A percentile compares a stretch with the other conserved stretches of the same genome.
phyloP scores from a whole-genome alignment of 495 filamentous ascomycete genomes.

The Xylaria bambusicola region DNA sequence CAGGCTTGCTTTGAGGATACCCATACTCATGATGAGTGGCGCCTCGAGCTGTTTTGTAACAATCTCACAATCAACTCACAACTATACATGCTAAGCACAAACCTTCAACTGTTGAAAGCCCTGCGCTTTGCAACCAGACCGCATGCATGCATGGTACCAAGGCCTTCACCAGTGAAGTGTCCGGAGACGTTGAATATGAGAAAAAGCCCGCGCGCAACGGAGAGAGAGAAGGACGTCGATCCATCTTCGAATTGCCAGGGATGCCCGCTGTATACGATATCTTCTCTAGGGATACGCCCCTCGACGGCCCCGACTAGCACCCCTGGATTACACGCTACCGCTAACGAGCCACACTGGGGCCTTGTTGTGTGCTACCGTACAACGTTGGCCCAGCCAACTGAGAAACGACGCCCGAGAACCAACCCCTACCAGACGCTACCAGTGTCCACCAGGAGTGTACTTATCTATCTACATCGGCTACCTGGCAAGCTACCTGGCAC shows the following conservation, averaged over 20 bases:
- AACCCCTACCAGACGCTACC: neutral
- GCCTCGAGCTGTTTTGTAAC: too few relatives aligned
- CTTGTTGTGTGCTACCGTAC: constrained; percentile 25
- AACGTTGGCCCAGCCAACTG: constrained; percentile 13
- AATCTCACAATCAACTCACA: too few relatives aligned
- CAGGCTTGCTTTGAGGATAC: too few relatives aligned
- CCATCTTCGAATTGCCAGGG: constrained; percentile 8
- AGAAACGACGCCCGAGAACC: neutral
- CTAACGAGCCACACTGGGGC: constrained; percentile 34
- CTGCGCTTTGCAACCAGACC: neutral
- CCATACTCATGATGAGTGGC: too few relatives aligned
- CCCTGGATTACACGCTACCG: constrained; percentile 29
- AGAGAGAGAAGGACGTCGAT: constrained; percentile 8
- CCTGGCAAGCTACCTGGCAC: too few relatives aligned
- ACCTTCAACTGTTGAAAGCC: neutral
- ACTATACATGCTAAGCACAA: too few relatives aligned
- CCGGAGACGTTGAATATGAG: constrained; percentile 9
- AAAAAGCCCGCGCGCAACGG: too few relatives aligned
- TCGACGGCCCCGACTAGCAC: neutral
- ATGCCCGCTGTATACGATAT: constrained; percentile 13
- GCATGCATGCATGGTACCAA: constrained; percentile 6
- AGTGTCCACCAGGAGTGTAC: too few relatives aligned
- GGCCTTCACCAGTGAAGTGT: neutral
- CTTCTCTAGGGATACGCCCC: constrained; percentile 10
- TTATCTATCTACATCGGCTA: too few relatives aligned